These are phyloP conservation scores for Haplosporangium gracile DNA, from an alignment of 192 early-diverging fungal genomes.

Conservation along the genomic window DNA sequence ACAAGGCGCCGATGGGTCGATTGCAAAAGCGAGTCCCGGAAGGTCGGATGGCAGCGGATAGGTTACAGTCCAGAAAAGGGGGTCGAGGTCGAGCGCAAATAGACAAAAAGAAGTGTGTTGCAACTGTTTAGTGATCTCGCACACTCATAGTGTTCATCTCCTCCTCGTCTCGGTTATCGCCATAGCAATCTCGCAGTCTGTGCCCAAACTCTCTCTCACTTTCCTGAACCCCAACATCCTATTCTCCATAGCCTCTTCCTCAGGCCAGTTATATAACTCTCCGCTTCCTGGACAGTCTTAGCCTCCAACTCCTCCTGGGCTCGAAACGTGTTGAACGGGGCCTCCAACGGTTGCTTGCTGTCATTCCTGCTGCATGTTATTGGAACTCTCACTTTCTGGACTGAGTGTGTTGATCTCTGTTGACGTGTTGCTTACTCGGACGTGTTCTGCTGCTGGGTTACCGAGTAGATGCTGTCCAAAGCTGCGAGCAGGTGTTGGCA, in stretches of 20 bases:
- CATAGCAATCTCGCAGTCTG: not conserved
- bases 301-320: not conserved
- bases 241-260: not conserved
- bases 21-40: not conserved
- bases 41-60: not conserved
- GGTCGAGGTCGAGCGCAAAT: not conserved
- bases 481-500: not conserved
- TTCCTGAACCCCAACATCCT: not conserved
- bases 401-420: not conserved
- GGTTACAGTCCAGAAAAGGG: not conserved
- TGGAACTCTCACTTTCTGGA: not conserved
- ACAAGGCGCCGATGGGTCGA: not conserved
- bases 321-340: not conserved
- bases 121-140: constrained; percentile 9
- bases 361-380: not conserved
- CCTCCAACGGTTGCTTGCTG: not conserved
- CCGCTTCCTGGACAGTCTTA: not conserved
- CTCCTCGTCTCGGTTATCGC: not conserved
- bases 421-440: not conserved
- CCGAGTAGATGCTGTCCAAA: not conserved
- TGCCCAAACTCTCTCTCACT: not conserved
- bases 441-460: not conserved
- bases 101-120: constrained; percentile 5
- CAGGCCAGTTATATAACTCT: not conserved
- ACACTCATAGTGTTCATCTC: not conserved